These are phyloP conservation scores for Sporobolomyces pararoseus DNA, from an alignment of 768 basidiomycete species.

Conservation along the genomic window DNA sequence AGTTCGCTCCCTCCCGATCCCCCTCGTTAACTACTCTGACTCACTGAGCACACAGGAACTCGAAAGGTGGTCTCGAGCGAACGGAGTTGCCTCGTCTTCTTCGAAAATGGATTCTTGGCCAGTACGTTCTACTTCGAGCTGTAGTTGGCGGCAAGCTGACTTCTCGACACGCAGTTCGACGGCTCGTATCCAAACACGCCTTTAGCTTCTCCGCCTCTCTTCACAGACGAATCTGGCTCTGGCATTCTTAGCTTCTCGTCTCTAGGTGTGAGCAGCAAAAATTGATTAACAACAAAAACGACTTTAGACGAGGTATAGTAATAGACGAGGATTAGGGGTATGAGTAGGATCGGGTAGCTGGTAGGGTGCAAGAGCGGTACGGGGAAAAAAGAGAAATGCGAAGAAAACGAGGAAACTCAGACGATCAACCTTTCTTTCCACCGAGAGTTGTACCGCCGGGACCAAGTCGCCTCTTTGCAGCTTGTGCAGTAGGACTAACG, in stretches of 20 bases:
- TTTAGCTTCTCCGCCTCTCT: constrained; percentile 1
- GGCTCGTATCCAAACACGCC: constrained; percentile 10
- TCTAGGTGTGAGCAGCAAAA: background rate
- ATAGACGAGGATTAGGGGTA: too few species aligned
- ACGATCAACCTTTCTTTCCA: constrained; percentile 3
- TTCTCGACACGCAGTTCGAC: background rate
- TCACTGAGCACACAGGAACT: background rate
- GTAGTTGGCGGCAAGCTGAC: background rate
- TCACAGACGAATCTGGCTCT: background rate
- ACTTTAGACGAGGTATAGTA: too few species aligned
- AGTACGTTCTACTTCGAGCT: background rate
- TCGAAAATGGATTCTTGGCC: background rate
- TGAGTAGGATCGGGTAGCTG: background rate
- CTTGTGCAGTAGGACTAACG: constrained; percentile 11
- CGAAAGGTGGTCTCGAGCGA: background rate
- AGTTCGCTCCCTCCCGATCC: too few species aligned
- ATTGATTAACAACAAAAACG: background rate
- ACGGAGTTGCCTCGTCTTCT: background rate
- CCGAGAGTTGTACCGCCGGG: background rate
- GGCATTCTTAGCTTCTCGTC: background rate
- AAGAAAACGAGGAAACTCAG: background rate
- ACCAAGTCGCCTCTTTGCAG: background rate
- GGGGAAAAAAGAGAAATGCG: background rate
- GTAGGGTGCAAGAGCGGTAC: background rate
- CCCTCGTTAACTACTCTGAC: too few species aligned